phyloP scores from a whole-genome alignment of 306 rosid genomes.

The Rubus idaeus region DNA sequence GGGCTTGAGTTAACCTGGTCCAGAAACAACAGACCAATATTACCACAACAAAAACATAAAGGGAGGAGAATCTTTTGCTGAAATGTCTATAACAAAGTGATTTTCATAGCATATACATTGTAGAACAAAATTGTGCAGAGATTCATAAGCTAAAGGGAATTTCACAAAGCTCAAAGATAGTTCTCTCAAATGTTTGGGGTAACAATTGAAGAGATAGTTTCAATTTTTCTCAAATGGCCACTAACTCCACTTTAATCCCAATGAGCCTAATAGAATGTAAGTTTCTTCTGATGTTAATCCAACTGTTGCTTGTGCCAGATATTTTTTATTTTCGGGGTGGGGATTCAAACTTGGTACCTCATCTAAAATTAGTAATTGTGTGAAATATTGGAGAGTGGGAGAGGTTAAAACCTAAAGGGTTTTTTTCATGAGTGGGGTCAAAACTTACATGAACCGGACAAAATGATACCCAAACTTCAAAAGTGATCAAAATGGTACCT shows the following conservation, averaged over 20 bases:
- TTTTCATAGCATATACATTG: neutral
- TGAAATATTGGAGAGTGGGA: no score
- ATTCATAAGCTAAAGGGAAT: neutral
- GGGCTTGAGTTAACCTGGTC: constrained; percentile 79
- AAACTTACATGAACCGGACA: no score
- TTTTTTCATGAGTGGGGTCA: no score
- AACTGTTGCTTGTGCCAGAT: neutral
- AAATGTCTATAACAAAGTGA: neutral
- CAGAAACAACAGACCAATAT: constrained; percentile 13
- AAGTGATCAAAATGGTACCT: no score
- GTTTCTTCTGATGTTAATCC: neutral
- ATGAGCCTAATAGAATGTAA: neutral
- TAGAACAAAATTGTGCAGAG: neutral
- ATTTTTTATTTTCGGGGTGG: neutral
- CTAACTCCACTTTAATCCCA: neutral
- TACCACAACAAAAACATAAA: neutral
- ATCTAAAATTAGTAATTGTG: no score
- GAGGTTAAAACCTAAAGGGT: no score
- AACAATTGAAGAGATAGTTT: neutral
- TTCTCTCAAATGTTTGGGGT: neutral
- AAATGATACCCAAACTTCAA: no score
- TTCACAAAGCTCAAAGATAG: neutral
- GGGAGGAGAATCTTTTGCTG: neutral
- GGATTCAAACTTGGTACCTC: no score
- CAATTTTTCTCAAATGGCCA: neutral